A percentile compares a stretch with the other conserved stretches of the same genome.
These are phyloP conservation scores for Aquilaria yunnanensis DNA, from an alignment of 345 rosid species.

Conservation along the genomic window DNA sequence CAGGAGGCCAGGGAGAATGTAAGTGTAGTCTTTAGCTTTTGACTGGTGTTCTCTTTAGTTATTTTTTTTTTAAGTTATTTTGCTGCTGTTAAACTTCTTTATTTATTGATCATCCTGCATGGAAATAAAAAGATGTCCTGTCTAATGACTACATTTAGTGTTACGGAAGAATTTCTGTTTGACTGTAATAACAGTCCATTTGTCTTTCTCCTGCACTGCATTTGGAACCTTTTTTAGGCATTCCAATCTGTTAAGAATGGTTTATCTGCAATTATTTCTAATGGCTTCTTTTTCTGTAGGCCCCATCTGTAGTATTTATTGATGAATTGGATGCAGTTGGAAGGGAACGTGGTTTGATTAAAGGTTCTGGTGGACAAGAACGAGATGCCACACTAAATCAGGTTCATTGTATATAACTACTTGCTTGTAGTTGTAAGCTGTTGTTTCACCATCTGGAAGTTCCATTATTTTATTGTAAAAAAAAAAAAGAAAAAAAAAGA, in stretches of 20 bases:
- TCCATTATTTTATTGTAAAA: background rate
- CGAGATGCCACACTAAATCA: conserved; percentile 98
- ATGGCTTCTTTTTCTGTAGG: conserved; percentile 30
- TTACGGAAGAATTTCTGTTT: no score
- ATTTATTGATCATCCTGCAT: no score
- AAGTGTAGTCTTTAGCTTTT: conserved; percentile 18
- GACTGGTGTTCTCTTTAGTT: background rate
- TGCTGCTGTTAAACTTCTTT: no score
- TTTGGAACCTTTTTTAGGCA: background rate
- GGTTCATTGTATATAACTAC: conserved; percentile 32
- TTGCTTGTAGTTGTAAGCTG: background rate
- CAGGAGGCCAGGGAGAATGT: conserved; percentile 90
- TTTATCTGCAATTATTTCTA: background rate
- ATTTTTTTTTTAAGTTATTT: background rate
- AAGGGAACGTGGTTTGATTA: conserved; percentile 90
- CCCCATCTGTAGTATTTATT: conserved; percentile 90
- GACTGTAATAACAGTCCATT: background rate
- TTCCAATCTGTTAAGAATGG: no score
- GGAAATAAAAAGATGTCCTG: no score
- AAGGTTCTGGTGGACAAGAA: conserved; percentile 98
- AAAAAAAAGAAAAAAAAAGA: background rate
- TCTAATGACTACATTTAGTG: no score
- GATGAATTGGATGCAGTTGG: conserved; percentile 98
- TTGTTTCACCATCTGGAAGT: no score
- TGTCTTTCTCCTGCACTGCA: background rate